Evolutionary conservation across 1,139 yeast species (phyloP).

Genomic region (Protomyces lactucae-debilis): DNA sequence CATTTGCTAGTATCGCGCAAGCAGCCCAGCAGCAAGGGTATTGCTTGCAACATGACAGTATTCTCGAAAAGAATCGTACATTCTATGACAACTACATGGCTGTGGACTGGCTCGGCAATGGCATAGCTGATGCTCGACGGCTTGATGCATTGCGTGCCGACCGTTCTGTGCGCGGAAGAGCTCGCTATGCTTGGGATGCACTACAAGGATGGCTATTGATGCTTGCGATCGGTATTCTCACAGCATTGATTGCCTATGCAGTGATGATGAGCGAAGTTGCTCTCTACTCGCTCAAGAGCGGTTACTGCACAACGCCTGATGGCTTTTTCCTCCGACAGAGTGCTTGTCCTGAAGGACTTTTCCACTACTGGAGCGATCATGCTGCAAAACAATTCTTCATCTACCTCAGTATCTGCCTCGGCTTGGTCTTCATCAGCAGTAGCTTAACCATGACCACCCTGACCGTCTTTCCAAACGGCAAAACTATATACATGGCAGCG

Average conservation of each 20-base stretch:
- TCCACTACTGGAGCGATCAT: neutral
- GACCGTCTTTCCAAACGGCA: constrained; percentile 7
- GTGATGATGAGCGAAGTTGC: constrained; percentile 52
- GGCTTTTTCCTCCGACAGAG: neutral
- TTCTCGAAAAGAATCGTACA: constrained; percentile 12
- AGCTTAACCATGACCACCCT: constrained; percentile 9
- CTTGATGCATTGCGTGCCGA: constrained; percentile 42
- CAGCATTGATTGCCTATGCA: constrained; percentile 51
- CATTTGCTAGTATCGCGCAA: neutral
- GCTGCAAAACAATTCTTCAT: neutral
- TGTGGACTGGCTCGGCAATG: constrained; percentile 59
- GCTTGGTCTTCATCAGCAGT: neutral
- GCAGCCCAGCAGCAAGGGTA: neutral
- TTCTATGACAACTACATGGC: constrained; percentile 62
- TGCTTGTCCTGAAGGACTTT: neutral
- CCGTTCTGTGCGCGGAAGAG: constrained; percentile 23
- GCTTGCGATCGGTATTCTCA: constrained; percentile 42
- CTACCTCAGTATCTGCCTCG: neutral
- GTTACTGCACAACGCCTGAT: constrained; percentile 44
- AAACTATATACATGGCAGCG: constrained; percentile 16
- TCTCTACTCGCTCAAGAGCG: constrained; percentile 53
- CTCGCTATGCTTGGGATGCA: constrained; percentile 39
- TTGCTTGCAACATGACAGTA: neutral
- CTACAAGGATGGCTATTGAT: constrained; percentile 48
- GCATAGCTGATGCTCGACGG: constrained; percentile 48